Percentiles rank a stretch among this genome's conserved stretches.
Evolutionary conservation across 192 early-diverging fungal genomes (phyloP).

Genomic region (Gaertneriomyces sp.): DNA sequence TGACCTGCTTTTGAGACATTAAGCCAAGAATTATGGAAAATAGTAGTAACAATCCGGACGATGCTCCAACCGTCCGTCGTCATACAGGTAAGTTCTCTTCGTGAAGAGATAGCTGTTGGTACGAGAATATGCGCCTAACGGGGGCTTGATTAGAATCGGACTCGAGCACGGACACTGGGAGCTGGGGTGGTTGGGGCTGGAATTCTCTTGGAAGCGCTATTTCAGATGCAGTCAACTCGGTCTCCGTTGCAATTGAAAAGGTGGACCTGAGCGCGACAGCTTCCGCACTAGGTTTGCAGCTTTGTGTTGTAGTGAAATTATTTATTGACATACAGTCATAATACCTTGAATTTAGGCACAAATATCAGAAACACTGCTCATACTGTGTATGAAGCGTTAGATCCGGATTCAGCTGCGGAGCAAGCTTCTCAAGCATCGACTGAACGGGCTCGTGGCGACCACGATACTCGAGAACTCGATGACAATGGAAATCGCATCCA

Average conservation of each 20-base stretch:
- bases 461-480: background rate
- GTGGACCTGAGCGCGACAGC: background rate
- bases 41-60: too few relatives aligned
- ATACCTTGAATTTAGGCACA: background rate
- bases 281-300: background rate
- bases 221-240: background rate
- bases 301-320: background rate
- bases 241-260: background rate
- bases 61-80: too few relatives aligned
- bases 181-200: conserved; percentile 4
- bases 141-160: too few relatives aligned
- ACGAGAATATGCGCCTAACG: too few relatives aligned
- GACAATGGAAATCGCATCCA: background rate
- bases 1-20: too few relatives aligned
- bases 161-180: too few relatives aligned
- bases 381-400: background rate
- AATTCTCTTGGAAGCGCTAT: background rate
- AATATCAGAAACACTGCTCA: background rate
- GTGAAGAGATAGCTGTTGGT: too few relatives aligned
- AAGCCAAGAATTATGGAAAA: too few relatives aligned
- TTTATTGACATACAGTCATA: background rate
- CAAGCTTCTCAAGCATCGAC: background rate
- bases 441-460: background rate
- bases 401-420: background rate
- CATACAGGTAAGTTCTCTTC: too few relatives aligned